phyloP scores from a whole-genome alignment of 2,329 filamentous ascomycete genomes.

The Trichophyton benhamiae region DNA sequence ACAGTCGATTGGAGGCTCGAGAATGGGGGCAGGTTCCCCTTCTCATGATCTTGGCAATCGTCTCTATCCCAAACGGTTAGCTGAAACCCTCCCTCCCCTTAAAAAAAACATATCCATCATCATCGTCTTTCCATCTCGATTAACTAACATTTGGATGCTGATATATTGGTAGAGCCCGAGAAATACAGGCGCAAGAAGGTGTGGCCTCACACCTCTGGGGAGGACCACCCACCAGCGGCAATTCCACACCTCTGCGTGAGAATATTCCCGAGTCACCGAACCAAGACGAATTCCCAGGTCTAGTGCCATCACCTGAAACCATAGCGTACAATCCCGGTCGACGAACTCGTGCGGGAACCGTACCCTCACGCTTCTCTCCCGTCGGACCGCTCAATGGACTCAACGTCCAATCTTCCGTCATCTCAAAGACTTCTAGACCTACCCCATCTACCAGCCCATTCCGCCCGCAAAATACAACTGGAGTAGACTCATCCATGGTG shows the following conservation, averaged over 20 bases:
- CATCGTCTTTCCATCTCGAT: slow-evolving; percentile 3
- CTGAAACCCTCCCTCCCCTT: slow-evolving; percentile 13
- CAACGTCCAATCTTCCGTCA: slow-evolving; percentile 45
- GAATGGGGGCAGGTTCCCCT: slow-evolving; percentile 88
- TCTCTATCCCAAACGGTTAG: slow-evolving; percentile 85
- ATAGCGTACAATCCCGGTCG: slow-evolving; percentile 54
- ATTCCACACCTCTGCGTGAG: slow-evolving; percentile 89
- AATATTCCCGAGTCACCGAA: slow-evolving; percentile 95
- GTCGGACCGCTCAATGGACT: slow-evolving; percentile 50
- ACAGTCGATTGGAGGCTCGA: slow-evolving; percentile 42
- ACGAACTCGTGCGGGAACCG: slow-evolving; percentile 79
- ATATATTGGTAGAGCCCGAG: slow-evolving; percentile 55
- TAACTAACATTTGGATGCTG: background rate
- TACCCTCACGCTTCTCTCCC: slow-evolving; percentile 88
- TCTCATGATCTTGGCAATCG: slow-evolving; percentile 78
- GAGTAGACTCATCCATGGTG: slow-evolving; percentile 29
- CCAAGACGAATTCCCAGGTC: slow-evolving; percentile 83
- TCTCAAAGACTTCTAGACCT: slow-evolving; percentile 68
- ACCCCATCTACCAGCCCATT: slow-evolving; percentile 83
- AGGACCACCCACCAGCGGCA: slow-evolving; percentile 86
- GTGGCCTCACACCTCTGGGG: slow-evolving; percentile 73
- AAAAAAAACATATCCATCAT: background rate
- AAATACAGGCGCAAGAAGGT: slow-evolving; percentile 95
- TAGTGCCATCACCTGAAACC: slow-evolving; percentile 58
- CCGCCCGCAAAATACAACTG: slow-evolving; percentile 45